Evolutionary conservation across 108 stramenopile species (phyloP).

Genomic region (Skeletonema menzelii): DNA sequence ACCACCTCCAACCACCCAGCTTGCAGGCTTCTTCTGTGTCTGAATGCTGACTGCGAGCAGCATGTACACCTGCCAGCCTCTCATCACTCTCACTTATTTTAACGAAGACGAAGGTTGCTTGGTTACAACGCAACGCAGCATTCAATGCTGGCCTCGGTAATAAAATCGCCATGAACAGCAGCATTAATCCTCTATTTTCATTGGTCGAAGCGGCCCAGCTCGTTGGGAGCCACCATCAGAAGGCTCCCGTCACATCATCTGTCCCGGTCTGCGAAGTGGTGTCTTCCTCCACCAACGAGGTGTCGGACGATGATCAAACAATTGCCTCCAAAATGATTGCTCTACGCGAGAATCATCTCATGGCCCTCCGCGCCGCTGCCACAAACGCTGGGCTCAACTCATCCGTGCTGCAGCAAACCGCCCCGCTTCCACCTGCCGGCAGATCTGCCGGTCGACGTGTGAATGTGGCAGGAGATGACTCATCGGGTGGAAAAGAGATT

Average conservation of each 20-base stretch:
- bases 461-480: not conserved
- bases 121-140: too few relatives aligned
- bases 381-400: not conserved
- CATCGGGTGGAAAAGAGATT: constrained; percentile 37
- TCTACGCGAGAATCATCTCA: constrained; percentile 27
- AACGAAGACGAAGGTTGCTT: too few relatives aligned
- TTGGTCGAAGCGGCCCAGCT: too few relatives aligned
- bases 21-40: too few relatives aligned
- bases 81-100: too few relatives aligned
- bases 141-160: too few relatives aligned
- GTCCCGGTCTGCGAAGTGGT: not conserved
- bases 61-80: too few relatives aligned
- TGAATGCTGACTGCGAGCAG: too few relatives aligned
- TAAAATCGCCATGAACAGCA: too few relatives aligned
- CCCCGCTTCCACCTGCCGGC: constrained; percentile 5
- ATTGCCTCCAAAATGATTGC: constrained; percentile 8
- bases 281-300: not conserved
- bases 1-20: too few relatives aligned
- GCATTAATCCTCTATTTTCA: too few relatives aligned
- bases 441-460: constrained; percentile 12
- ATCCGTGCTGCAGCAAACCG: not conserved
- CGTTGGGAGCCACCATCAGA: not conserved
- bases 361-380: constrained; percentile 18
- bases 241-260: not conserved
- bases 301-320: not conserved